Evolutionary conservation across 2,329 filamentous ascomycete genomes (phyloP).

Genomic region (Colletotrichum acutatum): DNA sequence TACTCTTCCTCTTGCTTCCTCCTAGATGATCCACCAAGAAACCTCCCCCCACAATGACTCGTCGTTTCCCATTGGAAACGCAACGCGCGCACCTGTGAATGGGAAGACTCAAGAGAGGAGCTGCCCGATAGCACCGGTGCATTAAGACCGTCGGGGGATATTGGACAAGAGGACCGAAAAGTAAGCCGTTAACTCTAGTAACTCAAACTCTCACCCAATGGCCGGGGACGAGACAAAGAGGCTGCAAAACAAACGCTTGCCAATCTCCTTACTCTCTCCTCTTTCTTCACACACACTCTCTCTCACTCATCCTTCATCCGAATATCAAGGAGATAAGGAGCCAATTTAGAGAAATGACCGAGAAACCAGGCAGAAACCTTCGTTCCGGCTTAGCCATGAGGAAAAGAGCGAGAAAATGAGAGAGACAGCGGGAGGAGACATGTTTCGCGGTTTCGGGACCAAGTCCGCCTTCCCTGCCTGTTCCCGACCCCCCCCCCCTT

Average conservation of each 20-base stretch:
- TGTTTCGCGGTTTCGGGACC: not conserved
- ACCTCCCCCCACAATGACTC: constrained; percentile 19
- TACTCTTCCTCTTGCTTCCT: not conserved
- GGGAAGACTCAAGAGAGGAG: not conserved
- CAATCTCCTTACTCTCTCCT: not conserved
- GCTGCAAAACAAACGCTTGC: not conserved
- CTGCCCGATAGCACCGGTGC: constrained; percentile 2
- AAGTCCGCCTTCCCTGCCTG: not conserved
- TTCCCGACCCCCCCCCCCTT: not conserved
- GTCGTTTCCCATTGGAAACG: constrained; percentile 19
- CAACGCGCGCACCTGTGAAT: not conserved
- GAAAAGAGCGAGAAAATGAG: not conserved
- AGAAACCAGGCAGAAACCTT: not conserved
- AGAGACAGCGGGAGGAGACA: not conserved
- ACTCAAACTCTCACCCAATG: not conserved
- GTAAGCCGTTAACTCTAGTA: not conserved
- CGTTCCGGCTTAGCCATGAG: not conserved
- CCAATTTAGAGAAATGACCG: not conserved
- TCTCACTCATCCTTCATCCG: not conserved
- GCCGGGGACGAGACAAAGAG: not conserved
- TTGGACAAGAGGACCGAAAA: not conserved
- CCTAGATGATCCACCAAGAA: constrained; percentile 8
- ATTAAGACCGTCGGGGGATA: not conserved
- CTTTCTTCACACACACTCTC: too few species aligned
- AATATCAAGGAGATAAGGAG: not conserved